Conservation (phyloP, 2,329 filamentous ascomycete genomes). For the Gnomoniopsis smithogilvyi region DNA sequence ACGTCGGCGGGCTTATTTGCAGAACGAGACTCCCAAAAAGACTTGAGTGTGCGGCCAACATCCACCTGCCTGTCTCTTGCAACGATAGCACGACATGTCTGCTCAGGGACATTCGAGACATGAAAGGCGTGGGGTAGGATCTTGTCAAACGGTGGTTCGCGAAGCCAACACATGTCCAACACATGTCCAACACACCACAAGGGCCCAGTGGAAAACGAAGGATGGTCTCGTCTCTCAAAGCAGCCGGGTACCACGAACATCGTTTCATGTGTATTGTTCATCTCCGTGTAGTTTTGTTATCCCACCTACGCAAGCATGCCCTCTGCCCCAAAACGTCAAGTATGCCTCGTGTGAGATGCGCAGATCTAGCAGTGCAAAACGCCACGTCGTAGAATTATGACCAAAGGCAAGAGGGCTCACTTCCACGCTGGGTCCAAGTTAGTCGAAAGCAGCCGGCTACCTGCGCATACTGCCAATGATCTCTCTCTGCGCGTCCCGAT, state of each 20-base stretch:
- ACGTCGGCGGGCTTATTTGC: too few species aligned
- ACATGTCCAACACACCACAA: not conserved
- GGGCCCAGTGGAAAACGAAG: not conserved
- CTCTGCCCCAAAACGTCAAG: constrained; percentile 2
- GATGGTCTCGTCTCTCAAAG: not conserved
- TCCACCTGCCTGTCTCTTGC: too few species aligned
- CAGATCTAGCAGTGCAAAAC: constrained; percentile 8
- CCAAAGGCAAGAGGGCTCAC: not conserved
- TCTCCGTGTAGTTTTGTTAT: constrained; percentile 4
- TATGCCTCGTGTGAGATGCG: constrained; percentile 1
- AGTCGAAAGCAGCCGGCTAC: constrained; percentile 21
- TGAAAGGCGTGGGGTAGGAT: too few species aligned
- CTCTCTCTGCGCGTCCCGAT: constrained; percentile 82
- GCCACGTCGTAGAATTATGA: not conserved
- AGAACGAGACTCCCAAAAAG: too few species aligned
- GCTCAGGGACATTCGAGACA: too few species aligned
- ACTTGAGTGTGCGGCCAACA: too few species aligned
- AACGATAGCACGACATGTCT: too few species aligned
- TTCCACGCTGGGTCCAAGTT: not conserved
- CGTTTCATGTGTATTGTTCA: constrained; percentile 14
- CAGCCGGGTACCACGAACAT: constrained; percentile 8
- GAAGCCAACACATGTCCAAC: not conserved
- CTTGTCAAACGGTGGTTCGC: not conserved
- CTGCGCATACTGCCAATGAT: constrained; percentile 67
- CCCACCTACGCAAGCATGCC: constrained; percentile 2